Evolutionary conservation across 2,329 filamentous ascomycete genomes (phyloP).

Genomic region (Aspergillus oerlinghausenensis): DNA sequence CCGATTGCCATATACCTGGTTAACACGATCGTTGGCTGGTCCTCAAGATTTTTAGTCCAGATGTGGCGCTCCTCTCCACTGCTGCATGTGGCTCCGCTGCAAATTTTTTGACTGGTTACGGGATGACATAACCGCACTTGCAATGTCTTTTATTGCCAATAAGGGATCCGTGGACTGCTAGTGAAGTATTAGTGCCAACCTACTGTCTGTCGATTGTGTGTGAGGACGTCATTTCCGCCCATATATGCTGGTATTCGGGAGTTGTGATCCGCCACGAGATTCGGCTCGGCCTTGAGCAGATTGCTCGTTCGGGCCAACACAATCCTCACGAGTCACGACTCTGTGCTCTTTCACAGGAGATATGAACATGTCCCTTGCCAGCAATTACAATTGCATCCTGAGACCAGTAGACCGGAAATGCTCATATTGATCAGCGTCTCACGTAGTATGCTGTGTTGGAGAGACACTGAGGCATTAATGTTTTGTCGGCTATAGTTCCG

Average conservation of each 20-base stretch:
- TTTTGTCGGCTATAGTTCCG: neutral
- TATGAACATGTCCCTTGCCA: neutral
- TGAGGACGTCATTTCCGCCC: neutral
- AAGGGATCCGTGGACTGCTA: neutral
- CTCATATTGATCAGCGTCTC: neutral
- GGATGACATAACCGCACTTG: neutral
- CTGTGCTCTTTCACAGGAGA: neutral
- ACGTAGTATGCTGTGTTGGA: neutral
- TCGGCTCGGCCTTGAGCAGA: neutral
- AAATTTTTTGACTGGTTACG: neutral
- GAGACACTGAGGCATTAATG: neutral
- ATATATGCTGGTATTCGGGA: neutral
- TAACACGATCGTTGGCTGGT: neutral
- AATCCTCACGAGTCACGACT: neutral
- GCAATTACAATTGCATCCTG: neutral
- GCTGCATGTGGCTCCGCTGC: neutral
- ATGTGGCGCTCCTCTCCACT: neutral
- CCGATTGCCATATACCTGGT: neutral
- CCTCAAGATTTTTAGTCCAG: neutral
- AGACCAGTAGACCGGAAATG: neutral
- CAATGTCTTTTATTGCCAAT: neutral
- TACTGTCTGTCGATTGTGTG: neutral
- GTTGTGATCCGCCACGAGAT: neutral
- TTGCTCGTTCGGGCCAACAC: neutral
- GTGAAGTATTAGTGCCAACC: too few species aligned